Conservation (phyloP, 768 basidiomycete species). For the Rhizopogon rudus region DNA sequence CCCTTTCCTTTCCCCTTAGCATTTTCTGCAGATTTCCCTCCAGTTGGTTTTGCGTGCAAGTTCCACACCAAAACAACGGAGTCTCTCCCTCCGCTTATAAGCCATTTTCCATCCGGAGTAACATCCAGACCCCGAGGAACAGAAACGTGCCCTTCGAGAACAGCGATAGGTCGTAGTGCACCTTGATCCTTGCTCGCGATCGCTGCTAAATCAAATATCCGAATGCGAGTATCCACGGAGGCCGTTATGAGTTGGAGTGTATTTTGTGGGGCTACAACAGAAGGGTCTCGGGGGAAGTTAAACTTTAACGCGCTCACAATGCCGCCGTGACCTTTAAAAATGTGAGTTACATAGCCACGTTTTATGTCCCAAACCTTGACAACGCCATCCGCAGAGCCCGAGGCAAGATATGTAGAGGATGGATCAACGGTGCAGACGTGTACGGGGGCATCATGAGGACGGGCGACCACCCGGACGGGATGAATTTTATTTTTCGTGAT, state of each 20-base stretch:
- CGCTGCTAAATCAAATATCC: slow-evolving; percentile 85
- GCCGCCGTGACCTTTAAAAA: slow-evolving; percentile 97
- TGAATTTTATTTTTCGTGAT: slow-evolving; percentile 46
- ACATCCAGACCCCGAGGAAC: slow-evolving; percentile 90
- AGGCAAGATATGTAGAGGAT: slow-evolving; percentile 87
- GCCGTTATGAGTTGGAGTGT: slow-evolving; percentile 85
- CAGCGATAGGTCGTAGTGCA: slow-evolving; percentile 59
- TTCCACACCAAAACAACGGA: slow-evolving; percentile 94
- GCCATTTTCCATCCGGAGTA: slow-evolving; percentile 80
- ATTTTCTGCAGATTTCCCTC: slow-evolving; percentile 2
- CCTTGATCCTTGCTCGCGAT: slow-evolving; percentile 51
- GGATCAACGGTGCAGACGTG: slow-evolving; percentile 84
- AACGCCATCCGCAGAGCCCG: slow-evolving; percentile 92
- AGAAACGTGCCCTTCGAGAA: slow-evolving; percentile 94
- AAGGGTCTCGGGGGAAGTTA: slow-evolving; percentile 65
- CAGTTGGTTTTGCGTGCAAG: slow-evolving; percentile 30
- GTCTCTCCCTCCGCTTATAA: slow-evolving; percentile 89
- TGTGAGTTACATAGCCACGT: slow-evolving; percentile 87
- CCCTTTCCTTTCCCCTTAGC: slow-evolving; percentile 39
- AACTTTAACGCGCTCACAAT: slow-evolving; percentile 89
- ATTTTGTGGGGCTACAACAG: slow-evolving; percentile 38
- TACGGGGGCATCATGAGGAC: slow-evolving; percentile 91
- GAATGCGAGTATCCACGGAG: slow-evolving; percentile 85
- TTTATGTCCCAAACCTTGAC: slow-evolving; percentile 96
- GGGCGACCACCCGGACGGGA: slow-evolving; percentile 71